A percentile compares a stretch with the other conserved stretches of the same genome.
Conservation (phyloP, 106 monocot genomes). For the Dendrobium officinale region DNA sequence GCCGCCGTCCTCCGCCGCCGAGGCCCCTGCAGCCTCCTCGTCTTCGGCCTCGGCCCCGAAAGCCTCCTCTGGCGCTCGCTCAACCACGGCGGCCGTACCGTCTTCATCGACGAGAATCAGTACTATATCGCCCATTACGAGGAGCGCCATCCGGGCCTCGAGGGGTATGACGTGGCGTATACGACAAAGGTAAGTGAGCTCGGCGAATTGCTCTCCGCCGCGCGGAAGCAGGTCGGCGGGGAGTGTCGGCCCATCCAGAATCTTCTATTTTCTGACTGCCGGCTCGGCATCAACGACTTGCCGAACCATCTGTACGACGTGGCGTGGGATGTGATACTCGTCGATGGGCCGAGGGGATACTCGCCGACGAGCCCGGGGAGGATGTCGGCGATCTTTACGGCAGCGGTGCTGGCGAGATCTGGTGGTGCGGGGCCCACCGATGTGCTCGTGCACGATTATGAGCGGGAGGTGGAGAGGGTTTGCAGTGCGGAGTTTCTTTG, state of each 20-base stretch:
- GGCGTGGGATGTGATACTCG: slow-evolving; percentile 77
- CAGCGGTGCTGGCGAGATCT: slow-evolving; percentile 73
- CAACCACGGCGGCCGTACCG: slow-evolving; percentile 86
- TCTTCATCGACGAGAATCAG: slow-evolving; percentile 84
- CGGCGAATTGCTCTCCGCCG: slow-evolving; percentile 28
- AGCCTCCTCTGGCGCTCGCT: slow-evolving; percentile 72
- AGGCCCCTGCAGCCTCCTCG: slow-evolving; percentile 69
- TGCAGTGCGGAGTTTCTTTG: slow-evolving; percentile 78
- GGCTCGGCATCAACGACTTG: slow-evolving; percentile 73
- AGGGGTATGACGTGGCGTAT: slow-evolving; percentile 80
- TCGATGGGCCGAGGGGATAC: slow-evolving; percentile 88
- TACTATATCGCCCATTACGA: slow-evolving; percentile 59
- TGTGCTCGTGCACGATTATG: slow-evolving; percentile 75
- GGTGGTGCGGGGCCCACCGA: slow-evolving; percentile 31
- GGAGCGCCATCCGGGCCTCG: slow-evolving; percentile 54
- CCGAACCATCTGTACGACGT: slow-evolving; percentile 89
- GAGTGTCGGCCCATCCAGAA: slow-evolving; percentile 85
- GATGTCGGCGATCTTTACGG: slow-evolving; percentile 78
- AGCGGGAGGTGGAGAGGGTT: slow-evolving; percentile 60
- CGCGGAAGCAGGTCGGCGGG: slow-evolving; percentile 15
- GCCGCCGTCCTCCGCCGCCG: slow-evolving; percentile 46
- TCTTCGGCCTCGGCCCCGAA: slow-evolving; percentile 80
- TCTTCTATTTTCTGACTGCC: slow-evolving; percentile 83
- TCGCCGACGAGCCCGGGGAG: slow-evolving; percentile 53
- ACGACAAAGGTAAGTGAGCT: slow-evolving; percentile 59